phyloP scores from a whole-genome alignment of 108 stramenopile species.

The Nitzschia inconspicua region DNA sequence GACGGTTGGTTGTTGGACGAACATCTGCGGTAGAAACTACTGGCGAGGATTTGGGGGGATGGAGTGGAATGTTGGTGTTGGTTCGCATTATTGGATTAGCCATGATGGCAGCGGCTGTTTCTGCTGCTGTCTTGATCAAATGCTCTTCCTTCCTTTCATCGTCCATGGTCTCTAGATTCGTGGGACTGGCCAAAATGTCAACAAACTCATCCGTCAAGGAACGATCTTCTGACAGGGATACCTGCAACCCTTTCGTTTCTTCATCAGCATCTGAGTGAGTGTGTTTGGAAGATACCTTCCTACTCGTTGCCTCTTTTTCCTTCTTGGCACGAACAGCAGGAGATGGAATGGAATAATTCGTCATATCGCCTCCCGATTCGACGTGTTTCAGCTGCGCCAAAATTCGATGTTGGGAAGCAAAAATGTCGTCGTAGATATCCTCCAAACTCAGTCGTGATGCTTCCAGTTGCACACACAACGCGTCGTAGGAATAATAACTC shows the following conservation, averaged over 20 bases:
- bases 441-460: conserved; percentile 13
- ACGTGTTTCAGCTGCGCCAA: conserved; percentile 10
- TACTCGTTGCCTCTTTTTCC: neutral
- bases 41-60: no score
- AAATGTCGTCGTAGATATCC: conserved; percentile 21
- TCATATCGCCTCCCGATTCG: conserved; percentile 12
- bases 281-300: no score
- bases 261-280: no score
- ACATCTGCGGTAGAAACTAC: no score
- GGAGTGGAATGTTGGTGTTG: no score
- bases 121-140: neutral
- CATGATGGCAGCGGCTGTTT: neutral
- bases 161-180: no score
- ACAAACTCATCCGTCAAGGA: no score
- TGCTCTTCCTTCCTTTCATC: no score
- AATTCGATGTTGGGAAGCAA: conserved; percentile 15
- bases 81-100: neutral
- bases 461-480: conserved; percentile 16
- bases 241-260: no score
- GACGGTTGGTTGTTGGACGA: no score
- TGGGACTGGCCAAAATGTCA: no score
- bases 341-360: conserved; percentile 16
- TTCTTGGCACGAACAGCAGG: neutral
- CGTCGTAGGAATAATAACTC: conserved; percentile 22
- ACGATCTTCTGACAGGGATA: no score